Evolutionary conservation across 352 stramenopile species (phyloP).

Genomic region (Pythium rhizo-oryzae): DNA sequence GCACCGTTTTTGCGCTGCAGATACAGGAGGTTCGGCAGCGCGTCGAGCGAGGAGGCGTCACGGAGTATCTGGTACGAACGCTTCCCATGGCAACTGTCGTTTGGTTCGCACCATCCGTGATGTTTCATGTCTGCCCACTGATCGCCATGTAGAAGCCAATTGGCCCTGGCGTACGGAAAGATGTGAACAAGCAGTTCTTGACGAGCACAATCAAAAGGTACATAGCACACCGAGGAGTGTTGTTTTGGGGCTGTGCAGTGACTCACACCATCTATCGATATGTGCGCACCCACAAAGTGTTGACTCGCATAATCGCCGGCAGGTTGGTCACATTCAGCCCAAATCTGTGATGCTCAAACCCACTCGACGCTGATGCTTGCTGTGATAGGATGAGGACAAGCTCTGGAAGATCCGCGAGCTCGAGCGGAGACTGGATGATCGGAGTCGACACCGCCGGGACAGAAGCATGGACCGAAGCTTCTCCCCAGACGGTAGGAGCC

Average conservation of each 20-base stretch:
- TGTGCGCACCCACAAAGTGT: constrained; percentile 33
- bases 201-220: constrained; percentile 66
- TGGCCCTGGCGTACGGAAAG: constrained; percentile 33
- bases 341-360: too few species aligned
- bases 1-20: constrained; percentile 11
- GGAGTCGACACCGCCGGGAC: constrained; percentile 12
- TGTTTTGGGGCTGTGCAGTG: too few species aligned
- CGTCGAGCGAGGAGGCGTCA: constrained; percentile 43
- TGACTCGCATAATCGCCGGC: constrained; percentile 60
- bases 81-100: background rate
- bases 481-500: constrained; percentile 19
- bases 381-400: constrained; percentile 51
- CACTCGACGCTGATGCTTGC: background rate
- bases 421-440: constrained; percentile 32
- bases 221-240: background rate
- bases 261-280: too few species aligned
- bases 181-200: constrained; percentile 76
- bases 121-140: too few species aligned
- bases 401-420: constrained; percentile 57
- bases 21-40: constrained; percentile 39
- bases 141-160: constrained; percentile 19
- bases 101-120: too few species aligned
- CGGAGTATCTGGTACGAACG: constrained; percentile 46
- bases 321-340: too few species aligned
- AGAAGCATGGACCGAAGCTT: constrained; percentile 23